Evolutionary conservation across 768 basidiomycete species (phyloP).

Genomic region (Rhodotorula graminis): DNA sequence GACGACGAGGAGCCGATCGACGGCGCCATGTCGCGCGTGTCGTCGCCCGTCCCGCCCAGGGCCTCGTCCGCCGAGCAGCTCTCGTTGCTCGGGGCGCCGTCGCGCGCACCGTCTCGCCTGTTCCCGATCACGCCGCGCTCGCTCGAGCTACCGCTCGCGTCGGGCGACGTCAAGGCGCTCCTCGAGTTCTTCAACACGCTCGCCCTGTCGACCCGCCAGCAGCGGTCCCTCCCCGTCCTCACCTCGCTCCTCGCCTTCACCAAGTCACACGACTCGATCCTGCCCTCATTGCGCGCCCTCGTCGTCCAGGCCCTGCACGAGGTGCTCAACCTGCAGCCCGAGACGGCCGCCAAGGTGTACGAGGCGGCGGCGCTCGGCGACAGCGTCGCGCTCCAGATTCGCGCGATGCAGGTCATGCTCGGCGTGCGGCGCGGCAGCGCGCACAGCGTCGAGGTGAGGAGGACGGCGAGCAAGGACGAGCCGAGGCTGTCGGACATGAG

Average conservation of each 20-base stretch:
- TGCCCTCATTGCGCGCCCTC: slow-evolving; percentile 67
- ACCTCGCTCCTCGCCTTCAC: slow-evolving; percentile 78
- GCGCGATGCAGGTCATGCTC: slow-evolving; percentile 31
- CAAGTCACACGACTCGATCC: slow-evolving; percentile 62
- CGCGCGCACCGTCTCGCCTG: slow-evolving; percentile 1
- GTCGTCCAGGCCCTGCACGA: slow-evolving; percentile 93
- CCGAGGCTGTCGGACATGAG: slow-evolving; percentile 4
- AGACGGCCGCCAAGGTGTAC: slow-evolving; percentile 23
- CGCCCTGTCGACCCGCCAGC: slow-evolving; percentile 77
- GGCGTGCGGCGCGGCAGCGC: neutral
- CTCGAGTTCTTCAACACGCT: slow-evolving; percentile 89
- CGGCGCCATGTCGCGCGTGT: slow-evolving; percentile 1
- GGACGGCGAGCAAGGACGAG: neutral
- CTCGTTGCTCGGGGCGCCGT: neutral
- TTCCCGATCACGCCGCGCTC: slow-evolving; percentile 49
- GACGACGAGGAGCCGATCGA: slow-evolving; percentile 34
- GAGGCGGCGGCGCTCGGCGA: slow-evolving; percentile 36
- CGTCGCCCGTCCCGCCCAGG: neutral
- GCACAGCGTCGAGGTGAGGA: neutral
- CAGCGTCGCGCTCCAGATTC: slow-evolving; percentile 27
- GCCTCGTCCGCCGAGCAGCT: neutral
- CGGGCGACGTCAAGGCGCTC: slow-evolving; percentile 77
- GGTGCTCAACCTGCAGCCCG: slow-evolving; percentile 50
- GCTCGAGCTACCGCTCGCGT: slow-evolving; percentile 79
- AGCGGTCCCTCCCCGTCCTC: slow-evolving; percentile 82